These are phyloP conservation scores for Ophiocordyceps camponoti-rufipedis DNA, from an alignment of 2,329 filamentous ascomycete species.

Conservation along the genomic window DNA sequence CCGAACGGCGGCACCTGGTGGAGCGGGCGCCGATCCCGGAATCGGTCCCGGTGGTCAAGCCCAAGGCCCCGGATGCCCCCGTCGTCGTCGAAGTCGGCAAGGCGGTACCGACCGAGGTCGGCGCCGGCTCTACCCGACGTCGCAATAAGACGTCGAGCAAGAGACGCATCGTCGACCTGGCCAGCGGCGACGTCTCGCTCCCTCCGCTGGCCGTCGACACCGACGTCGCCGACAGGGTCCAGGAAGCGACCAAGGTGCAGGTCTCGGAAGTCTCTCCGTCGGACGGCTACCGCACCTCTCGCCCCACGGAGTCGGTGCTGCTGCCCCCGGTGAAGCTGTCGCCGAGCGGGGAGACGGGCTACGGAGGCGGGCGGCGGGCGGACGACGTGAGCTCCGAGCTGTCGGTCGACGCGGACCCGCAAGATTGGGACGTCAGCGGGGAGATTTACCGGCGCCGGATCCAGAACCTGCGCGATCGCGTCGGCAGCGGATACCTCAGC, in stretches of 20 bases:
- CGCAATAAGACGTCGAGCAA: conserved; percentile 32
- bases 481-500: conserved; percentile 75
- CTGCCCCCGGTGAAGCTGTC: conserved; percentile 11
- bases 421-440: conserved; percentile 49
- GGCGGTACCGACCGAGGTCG: conserved; percentile 37
- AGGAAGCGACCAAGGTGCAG: conserved; percentile 5
- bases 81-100: conserved; percentile 51
- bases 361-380: background rate
- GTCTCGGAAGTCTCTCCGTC: conserved; percentile 7
- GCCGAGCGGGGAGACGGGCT: conserved; percentile 8
- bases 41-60: conserved; percentile 61
- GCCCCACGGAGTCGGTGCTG: conserved; percentile 18
- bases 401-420: conserved; percentile 14
- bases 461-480: conserved; percentile 66
- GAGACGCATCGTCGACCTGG: conserved; percentile 45
- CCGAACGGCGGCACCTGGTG: conserved; percentile 67
- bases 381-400: background rate
- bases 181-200: conserved; percentile 26
- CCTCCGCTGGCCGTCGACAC: conserved; percentile 13
- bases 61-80: conserved; percentile 41
- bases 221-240: conserved; percentile 4
- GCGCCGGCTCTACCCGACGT: conserved; percentile 40
- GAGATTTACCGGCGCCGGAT: conserved; percentile 79
- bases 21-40: conserved; percentile 64
- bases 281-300: conserved; percentile 26